Evolutionary conservation across 2,329 filamentous ascomycete genomes (phyloP).

Genomic region (Fusarium torreyae): DNA sequence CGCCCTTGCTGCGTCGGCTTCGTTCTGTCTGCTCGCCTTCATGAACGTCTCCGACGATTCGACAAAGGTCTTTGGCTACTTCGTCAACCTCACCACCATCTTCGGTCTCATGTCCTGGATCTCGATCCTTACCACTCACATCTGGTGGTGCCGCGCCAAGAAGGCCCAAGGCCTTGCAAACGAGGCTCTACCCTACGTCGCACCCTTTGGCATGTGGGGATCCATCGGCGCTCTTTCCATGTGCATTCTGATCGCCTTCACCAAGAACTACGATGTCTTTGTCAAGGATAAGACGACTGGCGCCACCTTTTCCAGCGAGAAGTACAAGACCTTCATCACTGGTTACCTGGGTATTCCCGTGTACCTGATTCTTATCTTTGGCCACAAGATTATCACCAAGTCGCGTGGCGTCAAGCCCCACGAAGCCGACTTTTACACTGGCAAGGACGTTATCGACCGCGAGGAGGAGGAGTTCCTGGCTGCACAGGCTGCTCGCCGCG

Average conservation of each 20-base stretch:
- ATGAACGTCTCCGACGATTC: conserved; percentile 74
- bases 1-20: conserved; percentile 72
- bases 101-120: conserved; percentile 78
- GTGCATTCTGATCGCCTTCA: conserved; percentile 81
- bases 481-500: conserved; percentile 50
- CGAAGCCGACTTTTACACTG: conserved; percentile 78
- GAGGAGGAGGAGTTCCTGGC: conserved; percentile 80
- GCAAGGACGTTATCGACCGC: conserved; percentile 80
- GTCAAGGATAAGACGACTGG: conserved; percentile 56
- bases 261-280: conserved; percentile 87
- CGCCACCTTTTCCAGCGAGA: conserved; percentile 65
- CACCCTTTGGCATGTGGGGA: conserved; percentile 80
- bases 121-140: conserved; percentile 77
- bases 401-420: conserved; percentile 69
- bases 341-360: conserved; percentile 84
- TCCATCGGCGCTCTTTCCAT: conserved; percentile 78
- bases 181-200: conserved; percentile 72
- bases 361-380: conserved; percentile 78
- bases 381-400: conserved; percentile 73
- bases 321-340: conserved; percentile 84
- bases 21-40: conserved; percentile 77
- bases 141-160: conserved; percentile 75
- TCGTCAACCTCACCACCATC: conserved; percentile 77
- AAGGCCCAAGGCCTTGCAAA: conserved; percentile 72
- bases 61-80: conserved; percentile 72